Evolutionary conservation across 805 yeast genomes (phyloP), one percentile per base, ranked within the genome.

Genomic region (Candida silvatica): DNA sequence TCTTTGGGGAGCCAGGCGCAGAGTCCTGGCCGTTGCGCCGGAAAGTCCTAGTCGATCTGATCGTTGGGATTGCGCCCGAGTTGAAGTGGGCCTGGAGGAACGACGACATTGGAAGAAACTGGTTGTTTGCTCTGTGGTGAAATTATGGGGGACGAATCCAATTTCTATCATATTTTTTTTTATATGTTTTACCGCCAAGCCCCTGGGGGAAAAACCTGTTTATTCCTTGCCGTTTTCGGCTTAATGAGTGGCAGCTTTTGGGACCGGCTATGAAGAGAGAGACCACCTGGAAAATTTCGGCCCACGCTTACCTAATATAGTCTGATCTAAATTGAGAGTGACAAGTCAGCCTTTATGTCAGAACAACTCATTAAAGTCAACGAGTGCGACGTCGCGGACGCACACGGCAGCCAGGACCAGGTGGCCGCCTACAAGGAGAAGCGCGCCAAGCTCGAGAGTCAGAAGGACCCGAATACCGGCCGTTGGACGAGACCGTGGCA

Each of bases 401-500:
- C 62, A 0, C 45, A 48, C 31, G 30, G 48, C 4, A 42, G 52
- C 24, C 20, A 27, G 15, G 46, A 39, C 3, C 47, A 53, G 32
- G 44, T 43, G 17, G 38, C 14, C 3, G 22, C 34, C 1, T 56
- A 45, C 37, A 29, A 34, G 8, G 24, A 28, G 15, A 22, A 35
- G 11, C 39, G 51, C 3, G 23, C 28, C 1, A 26, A 32, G 24
- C 24, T 35, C n/a, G 38, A 41, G 26, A 11, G 22, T 7, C 42
- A 51, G 30, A 45, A 42, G 31, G 59, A 59, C 29, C 31, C 48
- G 2, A 31, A 36, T 7, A 47, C 54, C 1, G 56, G 58, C 3
- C 40, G 47, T 18, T 45, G 38, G 28, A 36, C 35, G n/a, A 54
- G 51, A 33, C 66, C 67, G 2, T 72, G 75, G 74, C 46, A 41